Conservation (phyloP, 2,329 filamentous ascomycete species). For the Colletotrichum cereale region DNA sequence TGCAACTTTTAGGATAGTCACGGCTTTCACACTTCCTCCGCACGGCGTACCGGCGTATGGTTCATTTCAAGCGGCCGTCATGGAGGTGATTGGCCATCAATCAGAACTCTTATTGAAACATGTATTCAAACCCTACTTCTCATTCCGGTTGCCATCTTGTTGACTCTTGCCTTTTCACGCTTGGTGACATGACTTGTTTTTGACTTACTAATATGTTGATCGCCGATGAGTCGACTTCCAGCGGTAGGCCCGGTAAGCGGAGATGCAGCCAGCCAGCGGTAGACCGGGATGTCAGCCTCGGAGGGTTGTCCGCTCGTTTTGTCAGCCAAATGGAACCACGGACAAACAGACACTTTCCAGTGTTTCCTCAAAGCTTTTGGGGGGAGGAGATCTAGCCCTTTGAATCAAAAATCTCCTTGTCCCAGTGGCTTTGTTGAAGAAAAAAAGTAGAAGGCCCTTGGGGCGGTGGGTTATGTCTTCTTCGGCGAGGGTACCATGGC, state of each 20-base stretch:
- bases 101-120: background rate
- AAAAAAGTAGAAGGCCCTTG: too few relatives aligned
- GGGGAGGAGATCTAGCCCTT: background rate
- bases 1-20: conserved; percentile 34
- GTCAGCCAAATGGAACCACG: conserved; percentile 29
- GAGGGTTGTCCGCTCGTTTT: conserved; percentile 19
- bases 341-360: conserved; percentile 21
- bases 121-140: background rate
- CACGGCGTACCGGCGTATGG: conserved; percentile 40
- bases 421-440: conserved; percentile 2
- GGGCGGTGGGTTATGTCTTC: too few relatives aligned
- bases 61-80: conserved; percentile 27
- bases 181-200: background rate
- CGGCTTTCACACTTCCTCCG: conserved; percentile 26
- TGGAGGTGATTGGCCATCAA: conserved; percentile 22
- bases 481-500: background rate
- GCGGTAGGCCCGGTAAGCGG: conserved; percentile 12
- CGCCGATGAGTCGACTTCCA: background rate
- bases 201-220: background rate
- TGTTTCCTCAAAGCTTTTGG: background rate
- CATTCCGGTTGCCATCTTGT: background rate
- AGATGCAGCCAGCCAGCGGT: conserved; percentile 6
- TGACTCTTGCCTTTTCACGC: background rate
- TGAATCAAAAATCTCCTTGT: conserved; percentile 20
- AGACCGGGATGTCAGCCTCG: background rate